phyloP scores from a whole-genome alignment of 768 basidiomycete genomes.

The Boletus rubescentipes region DNA sequence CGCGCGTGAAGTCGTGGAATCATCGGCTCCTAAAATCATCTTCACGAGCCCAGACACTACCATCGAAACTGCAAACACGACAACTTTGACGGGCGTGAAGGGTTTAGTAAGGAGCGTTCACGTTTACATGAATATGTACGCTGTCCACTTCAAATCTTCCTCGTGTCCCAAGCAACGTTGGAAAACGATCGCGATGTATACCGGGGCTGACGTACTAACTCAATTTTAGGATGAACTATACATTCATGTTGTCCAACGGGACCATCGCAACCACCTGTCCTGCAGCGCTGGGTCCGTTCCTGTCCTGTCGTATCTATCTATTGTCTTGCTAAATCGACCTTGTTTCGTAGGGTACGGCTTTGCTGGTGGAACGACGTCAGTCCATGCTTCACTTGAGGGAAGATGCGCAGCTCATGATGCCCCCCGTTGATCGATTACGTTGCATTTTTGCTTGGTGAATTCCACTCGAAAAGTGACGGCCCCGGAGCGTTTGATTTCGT shows the following conservation, averaged over 20 bases:
- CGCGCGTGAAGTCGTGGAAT: constrained; percentile 62
- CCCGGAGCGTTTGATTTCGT: constrained; percentile 78
- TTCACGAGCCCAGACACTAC: constrained; percentile 18
- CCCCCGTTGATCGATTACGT: not conserved
- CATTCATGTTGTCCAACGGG: constrained; percentile 65
- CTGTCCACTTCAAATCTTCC: constrained; percentile 4
- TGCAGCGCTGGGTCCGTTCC: constrained; percentile 64
- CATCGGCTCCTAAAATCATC: constrained; percentile 5
- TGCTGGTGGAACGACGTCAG: constrained; percentile 79
- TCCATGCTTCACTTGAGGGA: not conserved
- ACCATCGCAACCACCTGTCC: constrained; percentile 70
- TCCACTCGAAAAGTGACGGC: constrained; percentile 47
- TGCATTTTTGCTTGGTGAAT: not conserved
- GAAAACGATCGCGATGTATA: not conserved
- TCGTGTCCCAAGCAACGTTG: not conserved
- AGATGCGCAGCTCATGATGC: not conserved
- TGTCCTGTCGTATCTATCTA: not conserved
- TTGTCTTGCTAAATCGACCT: not conserved
- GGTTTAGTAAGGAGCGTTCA: constrained; percentile 74
- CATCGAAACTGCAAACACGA: constrained; percentile 20
- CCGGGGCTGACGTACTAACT: no score
- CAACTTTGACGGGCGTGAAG: constrained; percentile 42
- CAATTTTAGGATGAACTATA: constrained; percentile 53
- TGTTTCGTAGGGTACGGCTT: constrained; percentile 59
- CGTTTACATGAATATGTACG: constrained; percentile 67